Evolutionary conservation across 2,329 filamentous ascomycete genomes (phyloP), one percentile per base, ranked within the genome.

Genomic region (Alternaria longipes): DNA sequence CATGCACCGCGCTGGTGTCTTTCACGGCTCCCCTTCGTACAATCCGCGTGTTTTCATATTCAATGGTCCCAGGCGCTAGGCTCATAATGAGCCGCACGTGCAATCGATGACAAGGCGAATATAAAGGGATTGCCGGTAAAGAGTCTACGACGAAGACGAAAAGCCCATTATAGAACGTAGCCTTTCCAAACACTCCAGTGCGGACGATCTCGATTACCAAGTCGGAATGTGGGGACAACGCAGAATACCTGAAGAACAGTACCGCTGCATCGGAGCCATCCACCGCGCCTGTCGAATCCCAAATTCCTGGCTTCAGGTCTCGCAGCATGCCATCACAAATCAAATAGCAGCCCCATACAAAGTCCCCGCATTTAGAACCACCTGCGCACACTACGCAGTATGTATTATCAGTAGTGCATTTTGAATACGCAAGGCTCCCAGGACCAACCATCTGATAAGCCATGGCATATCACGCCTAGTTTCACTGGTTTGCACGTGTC

Each of bases 221-320:
- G 20, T 5, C 46, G 46, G 12, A 26, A 26, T 36, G 32, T 38
- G 46, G 30, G 20, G 2, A 36, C 46, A 22, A 38, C 30, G 46
- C 46, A 50, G 30, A 30, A 38, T 50, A 50, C 30, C 46, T 32
- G 22, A 34, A 34, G 30, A 38, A 50, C 46, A n/a, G 14, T 38
- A 30, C 46, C 46, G 46, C 46, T 50, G 46, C 32, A 7, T 50
- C 46, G 46, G 46, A 50, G 20, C 9, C 14, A 24, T 50, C 20
- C 14, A 38, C 20, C 20, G 32, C 46, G 20, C 32, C 46, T 18
- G 46, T 26, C 32, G 12, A 18, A 24, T 38, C 46, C 46, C 46
- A 50, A 50, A 7, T 16, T 36, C 46, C 46, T 50, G 32, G 46
- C 46, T 50, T 11, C 30, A 50, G 46, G 30, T 50, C 32, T 26